Percentiles rank a stretch among this genome's conserved stretches.
phyloP scores from a whole-genome alignment of 2,329 filamentous ascomycete species.

The Trichocomaceae sp. region DNA sequence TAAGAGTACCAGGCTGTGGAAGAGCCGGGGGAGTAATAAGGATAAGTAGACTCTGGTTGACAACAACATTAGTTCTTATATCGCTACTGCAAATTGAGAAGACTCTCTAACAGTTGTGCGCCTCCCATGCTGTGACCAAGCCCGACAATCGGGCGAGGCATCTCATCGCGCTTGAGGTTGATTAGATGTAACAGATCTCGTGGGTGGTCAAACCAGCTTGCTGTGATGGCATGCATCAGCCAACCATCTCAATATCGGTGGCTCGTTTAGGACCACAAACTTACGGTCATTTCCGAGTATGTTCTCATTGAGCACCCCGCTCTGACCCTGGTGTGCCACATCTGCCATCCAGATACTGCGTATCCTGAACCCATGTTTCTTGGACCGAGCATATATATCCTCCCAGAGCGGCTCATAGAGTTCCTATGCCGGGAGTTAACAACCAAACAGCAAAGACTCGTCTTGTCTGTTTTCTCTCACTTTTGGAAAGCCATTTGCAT shows the following conservation, averaged over 20 bases:
- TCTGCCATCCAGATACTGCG: constrained; percentile 86
- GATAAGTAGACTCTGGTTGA: constrained; percentile 53
- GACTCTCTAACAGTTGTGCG: constrained; percentile 51
- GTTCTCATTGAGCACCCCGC: constrained; percentile 68
- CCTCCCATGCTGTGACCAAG: constrained; percentile 88
- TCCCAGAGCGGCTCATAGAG: constrained; percentile 90
- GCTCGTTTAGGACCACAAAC: constrained; percentile 24
- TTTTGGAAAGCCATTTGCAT: constrained; percentile 92
- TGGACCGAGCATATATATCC: constrained; percentile 59
- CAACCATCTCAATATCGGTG: not conserved
- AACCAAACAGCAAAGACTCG: not conserved
- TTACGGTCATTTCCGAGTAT: constrained; percentile 76
- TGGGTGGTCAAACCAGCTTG: constrained; percentile 77
- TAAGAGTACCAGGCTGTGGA: constrained; percentile 69
- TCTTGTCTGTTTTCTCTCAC: constrained; percentile 38
- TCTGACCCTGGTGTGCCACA: constrained; percentile 75
- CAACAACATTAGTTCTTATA: not conserved
- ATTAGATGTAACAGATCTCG: constrained; percentile 79
- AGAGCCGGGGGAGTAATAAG: constrained; percentile 71
- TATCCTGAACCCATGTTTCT: constrained; percentile 59
- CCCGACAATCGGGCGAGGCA: constrained; percentile 75
- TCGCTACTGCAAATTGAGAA: not conserved
- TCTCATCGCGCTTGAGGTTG: constrained; percentile 71
- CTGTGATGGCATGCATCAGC: constrained; percentile 36
- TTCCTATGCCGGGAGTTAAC: constrained; percentile 50